Conservation (phyloP, 345 rosid genomes). For the Gossypium stocksii region DNA sequence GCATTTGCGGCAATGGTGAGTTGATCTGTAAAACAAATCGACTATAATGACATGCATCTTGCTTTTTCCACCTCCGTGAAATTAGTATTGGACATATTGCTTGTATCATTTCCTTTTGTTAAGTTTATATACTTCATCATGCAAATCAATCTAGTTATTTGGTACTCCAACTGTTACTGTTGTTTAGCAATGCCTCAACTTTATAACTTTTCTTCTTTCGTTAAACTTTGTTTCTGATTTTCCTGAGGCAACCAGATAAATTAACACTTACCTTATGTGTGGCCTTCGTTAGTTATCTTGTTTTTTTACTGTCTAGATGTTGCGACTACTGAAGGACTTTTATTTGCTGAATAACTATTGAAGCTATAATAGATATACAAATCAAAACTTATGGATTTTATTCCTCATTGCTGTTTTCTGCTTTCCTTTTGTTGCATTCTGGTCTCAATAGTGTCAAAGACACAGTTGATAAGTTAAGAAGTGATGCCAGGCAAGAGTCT, state of each 20-base stretch:
- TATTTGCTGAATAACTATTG: not conserved
- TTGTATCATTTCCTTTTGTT: not conserved
- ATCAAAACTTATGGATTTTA: not conserved
- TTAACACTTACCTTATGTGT: not conserved
- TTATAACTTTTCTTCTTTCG: not conserved
- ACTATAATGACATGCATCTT: not conserved
- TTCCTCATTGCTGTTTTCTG: constrained; percentile 14
- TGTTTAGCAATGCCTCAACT: not conserved
- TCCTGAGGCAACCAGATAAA: not conserved
- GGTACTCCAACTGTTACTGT: not conserved
- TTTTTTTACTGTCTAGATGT: not conserved
- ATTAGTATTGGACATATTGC: not conserved
- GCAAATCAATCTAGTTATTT: not conserved
- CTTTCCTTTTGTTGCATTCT: constrained; percentile 17
- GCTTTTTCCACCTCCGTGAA: not conserved
- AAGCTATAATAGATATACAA: not conserved
- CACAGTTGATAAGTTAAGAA: constrained; percentile 17
- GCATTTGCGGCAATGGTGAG: constrained; percentile 40
- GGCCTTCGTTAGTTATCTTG: not conserved
- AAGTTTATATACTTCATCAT: not conserved
- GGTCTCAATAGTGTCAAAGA: constrained; percentile 28
- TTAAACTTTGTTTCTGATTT: not conserved
- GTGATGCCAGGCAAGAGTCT: constrained; percentile 22
- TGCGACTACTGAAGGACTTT: not conserved
- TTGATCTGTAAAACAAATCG: constrained; percentile 1